A percentile compares a stretch with the other conserved stretches of the same genome.
These are phyloP conservation scores for Boletus rubescentipes DNA, from an alignment of 768 basidiomycete species.

Conservation along the genomic window DNA sequence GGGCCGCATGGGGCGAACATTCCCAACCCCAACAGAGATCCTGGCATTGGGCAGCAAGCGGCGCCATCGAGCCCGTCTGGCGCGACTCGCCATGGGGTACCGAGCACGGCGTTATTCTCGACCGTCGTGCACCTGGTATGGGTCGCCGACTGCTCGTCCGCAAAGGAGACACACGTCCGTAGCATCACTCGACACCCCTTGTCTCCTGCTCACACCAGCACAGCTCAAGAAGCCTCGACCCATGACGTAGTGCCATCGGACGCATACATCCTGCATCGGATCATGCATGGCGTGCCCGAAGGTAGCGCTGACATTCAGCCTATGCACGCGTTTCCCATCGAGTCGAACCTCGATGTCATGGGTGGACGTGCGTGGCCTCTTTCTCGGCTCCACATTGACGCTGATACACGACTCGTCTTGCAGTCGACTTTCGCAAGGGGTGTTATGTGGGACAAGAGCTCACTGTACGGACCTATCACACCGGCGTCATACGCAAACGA, in stretches of 20 bases:
- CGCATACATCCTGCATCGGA: slow-evolving; percentile 76
- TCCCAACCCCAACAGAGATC: slow-evolving; percentile 38
- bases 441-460: slow-evolving; percentile 98
- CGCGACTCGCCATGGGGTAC: slow-evolving; percentile 60
- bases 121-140: slow-evolving; percentile 75
- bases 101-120: slow-evolving; percentile 50
- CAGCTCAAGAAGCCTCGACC: slow-evolving; percentile 54
- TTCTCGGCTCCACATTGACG: background rate
- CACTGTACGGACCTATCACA: slow-evolving; percentile 95
- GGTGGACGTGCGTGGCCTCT: slow-evolving; percentile 68
- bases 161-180: slow-evolving; percentile 76
- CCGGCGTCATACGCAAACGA: slow-evolving; percentile 86
- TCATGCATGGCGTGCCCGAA: slow-evolving; percentile 85
- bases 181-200: background rate
- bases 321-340: slow-evolving; percentile 84
- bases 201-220: slow-evolving; percentile 3
- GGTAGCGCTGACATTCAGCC: slow-evolving; percentile 75
- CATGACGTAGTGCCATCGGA: slow-evolving; percentile 54
- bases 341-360: slow-evolving; percentile 93
- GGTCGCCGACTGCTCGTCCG: slow-evolving; percentile 68
- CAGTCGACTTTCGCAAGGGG: slow-evolving; percentile 96
- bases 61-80: slow-evolving; percentile 80
- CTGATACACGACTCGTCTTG: slow-evolving; percentile 6
- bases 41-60: slow-evolving; percentile 66
- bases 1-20: slow-evolving; percentile 72